These are phyloP conservation scores for Biancaea sappan DNA, from an alignment of 306 rosid genomes.

Conservation along the genomic window DNA sequence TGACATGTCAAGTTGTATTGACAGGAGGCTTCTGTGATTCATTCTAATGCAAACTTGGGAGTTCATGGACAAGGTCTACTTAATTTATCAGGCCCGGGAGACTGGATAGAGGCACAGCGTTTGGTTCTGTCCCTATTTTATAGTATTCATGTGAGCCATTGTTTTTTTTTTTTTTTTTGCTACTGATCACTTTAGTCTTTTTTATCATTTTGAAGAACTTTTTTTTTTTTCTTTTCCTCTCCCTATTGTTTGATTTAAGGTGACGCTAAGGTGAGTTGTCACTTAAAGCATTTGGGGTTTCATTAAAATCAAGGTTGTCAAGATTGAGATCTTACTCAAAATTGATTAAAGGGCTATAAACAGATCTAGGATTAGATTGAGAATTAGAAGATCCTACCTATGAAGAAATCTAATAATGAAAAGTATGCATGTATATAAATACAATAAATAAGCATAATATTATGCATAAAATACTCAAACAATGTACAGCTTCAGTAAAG, in stretches of 20 bases:
- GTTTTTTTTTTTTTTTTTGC: constrained; percentile 22
- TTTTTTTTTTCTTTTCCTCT: constrained; percentile 1
- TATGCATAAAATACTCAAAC: too few species aligned
- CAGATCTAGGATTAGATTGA: too few species aligned
- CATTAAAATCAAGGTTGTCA: background rate
- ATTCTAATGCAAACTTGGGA: constrained; percentile 99
- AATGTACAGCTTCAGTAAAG: too few species aligned
- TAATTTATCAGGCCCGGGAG: constrained; percentile 93
- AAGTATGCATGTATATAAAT: too few species aligned
- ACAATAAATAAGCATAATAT: too few species aligned
- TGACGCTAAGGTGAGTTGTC: background rate
- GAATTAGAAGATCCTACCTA: too few species aligned
- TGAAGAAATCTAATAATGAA: too few species aligned
- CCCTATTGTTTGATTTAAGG: background rate
- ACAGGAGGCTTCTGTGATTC: constrained; percentile 93
- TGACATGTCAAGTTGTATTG: constrained; percentile 37
- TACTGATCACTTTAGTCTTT: constrained; percentile 4
- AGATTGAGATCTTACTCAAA: too few species aligned
- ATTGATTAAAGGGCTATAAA: too few species aligned
- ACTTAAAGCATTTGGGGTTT: background rate
- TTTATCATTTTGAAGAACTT: background rate
- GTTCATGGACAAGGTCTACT: constrained; percentile 98
- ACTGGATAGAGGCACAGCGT: constrained; percentile 95
- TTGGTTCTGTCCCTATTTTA: constrained; percentile 92
- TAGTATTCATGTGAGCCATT: constrained; percentile 78